Conservation (phyloP, 768 basidiomycete genomes). For the Amanita muscaria region DNA sequence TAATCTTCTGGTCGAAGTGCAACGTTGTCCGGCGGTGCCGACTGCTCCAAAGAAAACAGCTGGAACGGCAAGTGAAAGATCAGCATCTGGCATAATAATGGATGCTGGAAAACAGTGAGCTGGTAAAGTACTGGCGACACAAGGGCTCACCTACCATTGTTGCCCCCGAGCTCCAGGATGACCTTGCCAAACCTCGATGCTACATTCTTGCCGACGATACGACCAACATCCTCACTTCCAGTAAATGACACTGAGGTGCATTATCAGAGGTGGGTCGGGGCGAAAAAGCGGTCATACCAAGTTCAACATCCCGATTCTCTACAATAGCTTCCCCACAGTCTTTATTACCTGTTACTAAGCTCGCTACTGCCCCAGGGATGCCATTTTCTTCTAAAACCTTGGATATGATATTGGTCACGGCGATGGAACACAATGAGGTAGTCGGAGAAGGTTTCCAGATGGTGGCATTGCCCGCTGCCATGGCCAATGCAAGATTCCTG, state of each 20-base stretch:
- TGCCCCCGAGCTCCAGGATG: slow-evolving; percentile 89
- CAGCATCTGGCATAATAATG: slow-evolving; percentile 90
- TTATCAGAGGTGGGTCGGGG: not conserved
- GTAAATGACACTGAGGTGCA: slow-evolving; percentile 77
- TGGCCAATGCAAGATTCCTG: slow-evolving; percentile 85
- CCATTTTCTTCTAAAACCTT: slow-evolving; percentile 74
- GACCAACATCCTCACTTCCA: slow-evolving; percentile 83
- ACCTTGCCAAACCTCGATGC: slow-evolving; percentile 85
- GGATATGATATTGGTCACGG: slow-evolving; percentile 79
- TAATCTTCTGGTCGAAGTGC: slow-evolving; percentile 87
- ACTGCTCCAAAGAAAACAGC: slow-evolving; percentile 92
- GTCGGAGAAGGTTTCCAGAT: slow-evolving; percentile 93
- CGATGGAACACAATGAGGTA: slow-evolving; percentile 86
- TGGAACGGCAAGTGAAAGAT: slow-evolving; percentile 81
- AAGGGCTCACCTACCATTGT: slow-evolving; percentile 60
- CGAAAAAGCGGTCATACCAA: slow-evolving; percentile 40
- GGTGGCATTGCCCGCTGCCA: slow-evolving; percentile 88
- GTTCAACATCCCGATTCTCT: slow-evolving; percentile 62
- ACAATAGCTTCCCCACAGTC: slow-evolving; percentile 76
- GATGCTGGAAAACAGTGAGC: slow-evolving; percentile 46
- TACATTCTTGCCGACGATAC: slow-evolving; percentile 80
- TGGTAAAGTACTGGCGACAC: slow-evolving; percentile 8
- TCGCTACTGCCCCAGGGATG: slow-evolving; percentile 76
- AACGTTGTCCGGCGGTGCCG: slow-evolving; percentile 68
- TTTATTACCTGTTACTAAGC: slow-evolving; percentile 76